Evolutionary conservation across 2,329 filamentous ascomycete species (phyloP).

Genomic region (Calonectria hawksworthii): DNA sequence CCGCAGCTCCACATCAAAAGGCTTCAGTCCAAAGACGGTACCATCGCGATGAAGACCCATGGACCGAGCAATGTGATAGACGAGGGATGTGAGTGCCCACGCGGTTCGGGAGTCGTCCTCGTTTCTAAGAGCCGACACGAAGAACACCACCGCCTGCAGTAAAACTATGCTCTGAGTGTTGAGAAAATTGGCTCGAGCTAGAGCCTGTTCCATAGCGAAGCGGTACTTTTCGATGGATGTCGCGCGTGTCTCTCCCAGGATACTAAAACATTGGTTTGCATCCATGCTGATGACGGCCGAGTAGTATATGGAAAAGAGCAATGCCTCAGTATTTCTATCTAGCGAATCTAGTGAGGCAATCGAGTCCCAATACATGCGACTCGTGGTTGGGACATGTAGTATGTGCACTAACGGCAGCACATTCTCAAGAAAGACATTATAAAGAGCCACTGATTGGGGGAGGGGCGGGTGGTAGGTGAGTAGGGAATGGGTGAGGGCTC

Average conservation of each 20-base stretch:
- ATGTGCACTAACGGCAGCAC: not conserved
- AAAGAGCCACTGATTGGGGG: not conserved
- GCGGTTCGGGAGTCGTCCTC: not conserved
- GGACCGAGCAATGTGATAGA: not conserved
- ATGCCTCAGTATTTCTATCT: not conserved
- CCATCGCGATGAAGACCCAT: not conserved
- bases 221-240: not conserved
- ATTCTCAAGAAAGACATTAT: not conserved
- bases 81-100: not conserved
- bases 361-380: not conserved
- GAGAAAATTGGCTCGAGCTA: not conserved
- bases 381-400: not conserved
- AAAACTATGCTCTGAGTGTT: not conserved
- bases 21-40: not conserved
- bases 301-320: constrained; percentile 2
- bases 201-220: not conserved
- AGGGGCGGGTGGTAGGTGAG: not conserved
- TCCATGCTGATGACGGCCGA: constrained; percentile 2
- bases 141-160: not conserved
- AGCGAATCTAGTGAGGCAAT: not conserved
- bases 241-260: not conserved
- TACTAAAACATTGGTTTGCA: not conserved
- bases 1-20: not conserved
- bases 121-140: not conserved
- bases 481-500: not conserved